Base-by-base conservation (phyloP, 1,139 yeast genomes). In the Waltiozyma sp. region DNA sequence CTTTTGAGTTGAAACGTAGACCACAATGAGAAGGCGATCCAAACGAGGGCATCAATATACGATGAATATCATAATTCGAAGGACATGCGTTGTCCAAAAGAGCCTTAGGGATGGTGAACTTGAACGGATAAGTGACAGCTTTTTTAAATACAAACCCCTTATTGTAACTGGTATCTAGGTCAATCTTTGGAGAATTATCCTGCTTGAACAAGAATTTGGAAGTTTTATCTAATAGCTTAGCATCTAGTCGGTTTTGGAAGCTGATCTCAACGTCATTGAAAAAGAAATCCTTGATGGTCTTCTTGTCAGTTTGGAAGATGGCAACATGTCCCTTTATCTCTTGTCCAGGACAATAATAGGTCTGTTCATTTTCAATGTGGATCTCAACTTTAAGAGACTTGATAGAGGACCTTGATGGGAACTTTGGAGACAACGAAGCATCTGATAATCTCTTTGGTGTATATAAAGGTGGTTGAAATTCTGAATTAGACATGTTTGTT, bases 191-290 rank as follows among this genome's bases (percentile, higher is more conserved):
- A n/a, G 34, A 31, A 31, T 31, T 14, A 14, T 31, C 34, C 34
- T n/a, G 18, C 9, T 31, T 31, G 34, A 31, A 31, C 4, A 31
- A 10, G n/a, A 31, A n/a, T 10, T 31, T 31, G 18, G 34, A n/a
- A n/a, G 34, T n/a, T 5, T 4, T 31, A 10, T 31, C 18, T 10
- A 31, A n/a, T 4, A 31, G 16, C 18, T 31, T 31, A 4, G 18
- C 9, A 31, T 31, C 18, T 10, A 31, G 9, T 4, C 34, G 34
- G 40, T 47, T 50, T 38, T 49, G 46, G 31, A 51, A 45, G 19
- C 33, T 44, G 43, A 51, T 47, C 41, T 50, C 52, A 10, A 51
- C 39, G 36, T 45, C 48, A 31, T 50, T 50, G 49, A 51, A 51
- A 39, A 41, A 48, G 34, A 50, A 23, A 40, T 49, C 54, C 3